These are phyloP conservation scores for Rhizopogon vinicolor DNA, from an alignment of 768 basidiomycete species.

Conservation along the genomic window DNA sequence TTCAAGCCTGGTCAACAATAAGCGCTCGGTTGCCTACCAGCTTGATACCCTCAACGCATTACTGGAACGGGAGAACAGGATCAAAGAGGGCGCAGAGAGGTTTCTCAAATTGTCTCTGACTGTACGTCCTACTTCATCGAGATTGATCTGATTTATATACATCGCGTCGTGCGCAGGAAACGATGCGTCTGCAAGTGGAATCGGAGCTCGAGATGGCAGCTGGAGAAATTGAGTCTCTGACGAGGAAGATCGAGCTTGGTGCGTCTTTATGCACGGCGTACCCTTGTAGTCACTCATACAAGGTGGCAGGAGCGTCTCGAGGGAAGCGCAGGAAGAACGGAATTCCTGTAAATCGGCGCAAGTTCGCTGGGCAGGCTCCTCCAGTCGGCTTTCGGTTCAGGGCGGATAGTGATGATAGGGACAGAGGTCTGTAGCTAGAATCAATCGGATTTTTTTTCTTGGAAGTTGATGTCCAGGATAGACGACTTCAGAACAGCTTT, in stretches of 20 bases:
- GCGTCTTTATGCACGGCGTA: constrained; percentile 2
- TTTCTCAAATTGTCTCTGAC: constrained; percentile 65
- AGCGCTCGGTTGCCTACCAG: constrained; percentile 30
- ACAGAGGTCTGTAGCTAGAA: constrained; percentile 23
- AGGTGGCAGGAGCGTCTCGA: constrained; percentile 26
- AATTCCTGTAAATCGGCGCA: constrained; percentile 23
- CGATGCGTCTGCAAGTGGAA: constrained; percentile 68
- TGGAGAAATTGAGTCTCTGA: constrained; percentile 65
- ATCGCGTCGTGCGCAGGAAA: constrained; percentile 33
- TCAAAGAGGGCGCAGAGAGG: constrained; percentile 91
- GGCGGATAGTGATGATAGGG: constrained; percentile 31
- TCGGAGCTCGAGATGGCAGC: constrained; percentile 74
- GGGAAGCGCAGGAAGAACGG: constrained; percentile 27
- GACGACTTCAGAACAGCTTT: constrained; percentile 76
- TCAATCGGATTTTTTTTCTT: not conserved
- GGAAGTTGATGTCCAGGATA: constrained; percentile 10
- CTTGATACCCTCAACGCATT: constrained; percentile 62
- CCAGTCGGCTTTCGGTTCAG: constrained; percentile 21
- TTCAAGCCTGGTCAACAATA: not conserved
- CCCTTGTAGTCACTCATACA: not conserved
- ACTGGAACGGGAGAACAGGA: constrained; percentile 71
- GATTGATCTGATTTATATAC: not conserved
- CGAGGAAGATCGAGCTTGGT: constrained; percentile 46
- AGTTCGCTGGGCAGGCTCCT: constrained; percentile 29
- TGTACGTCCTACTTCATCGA: constrained; percentile 25